Evolutionary conservation across 768 basidiomycete genomes (phyloP), one percentile per base, ranked within the genome.

Genomic region (Coprinopsis sp.): DNA sequence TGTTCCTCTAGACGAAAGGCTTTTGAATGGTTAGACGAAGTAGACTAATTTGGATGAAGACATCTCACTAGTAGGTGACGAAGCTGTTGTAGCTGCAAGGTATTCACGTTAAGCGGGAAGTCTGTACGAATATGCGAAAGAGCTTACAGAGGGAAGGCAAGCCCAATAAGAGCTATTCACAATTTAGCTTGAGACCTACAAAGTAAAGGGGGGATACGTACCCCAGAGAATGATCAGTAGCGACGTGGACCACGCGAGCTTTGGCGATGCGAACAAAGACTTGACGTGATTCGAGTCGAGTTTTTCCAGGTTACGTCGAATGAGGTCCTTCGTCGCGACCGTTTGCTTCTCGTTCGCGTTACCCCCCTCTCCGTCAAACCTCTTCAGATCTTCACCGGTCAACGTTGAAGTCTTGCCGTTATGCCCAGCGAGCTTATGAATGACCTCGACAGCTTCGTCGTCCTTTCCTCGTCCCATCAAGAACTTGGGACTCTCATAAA

Each of bases 401-500:
- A 87, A 36, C 4, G 61, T 46, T 34, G 62, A 40, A 67, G 73
- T 25, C 60, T 69, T 79, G 2, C 78, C 73, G 52, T 89, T 89
- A 51, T 77, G 73, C 21, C 63, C 59, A 3, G 86, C 87, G 6
- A 89, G 71, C 23, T 70, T 68, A 45, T 82, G 81, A 13, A 89
- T 59, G 33, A 82, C 68, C 19, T 76, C 73, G 4, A 86, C 79
- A 0, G 84, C 87, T 16, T 73, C 64, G n/a, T 71, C 69, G 47
- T 87, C 84, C 16, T 64, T 60, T 2, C 87, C 87, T 46, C 78
- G 77, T 8, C 82, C 81, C 74, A 88, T 82, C 45, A 86, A 74
- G 57, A 74, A 90, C 55, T 86, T 87, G 1, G 86, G 87, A 47
- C 81, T 82, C 60, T 90, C 86, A 51, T 80, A 76, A 4, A 89